Percentiles rank a stretch among this genome's conserved stretches.
Evolutionary conservation across 495 filamentous ascomycete species (phyloP).

Genomic region (Aspergillus wentii): DNA sequence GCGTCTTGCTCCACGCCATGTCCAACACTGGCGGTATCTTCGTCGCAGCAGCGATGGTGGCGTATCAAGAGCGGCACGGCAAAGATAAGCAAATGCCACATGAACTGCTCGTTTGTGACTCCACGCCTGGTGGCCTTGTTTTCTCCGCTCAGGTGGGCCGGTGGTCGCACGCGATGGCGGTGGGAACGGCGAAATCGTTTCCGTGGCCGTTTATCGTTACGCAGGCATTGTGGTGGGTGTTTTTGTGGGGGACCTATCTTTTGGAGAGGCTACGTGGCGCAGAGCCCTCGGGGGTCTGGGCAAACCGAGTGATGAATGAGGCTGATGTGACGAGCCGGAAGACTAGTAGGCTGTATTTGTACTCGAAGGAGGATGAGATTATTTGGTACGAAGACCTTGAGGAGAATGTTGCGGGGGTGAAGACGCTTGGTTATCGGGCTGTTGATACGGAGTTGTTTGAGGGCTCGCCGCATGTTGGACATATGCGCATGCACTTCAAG

Average conservation of each 20-base stretch:
- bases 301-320: too few relatives aligned
- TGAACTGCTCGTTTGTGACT: too few relatives aligned
- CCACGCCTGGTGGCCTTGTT: too few relatives aligned
- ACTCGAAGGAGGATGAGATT: constrained; percentile 51
- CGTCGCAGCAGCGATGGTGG: too few relatives aligned
- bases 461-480: constrained; percentile 49
- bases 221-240: constrained; percentile 36
- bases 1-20: too few relatives aligned
- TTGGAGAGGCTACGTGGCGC: too few relatives aligned
- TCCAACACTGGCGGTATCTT: too few relatives aligned
- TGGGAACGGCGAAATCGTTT: constrained; percentile 41
- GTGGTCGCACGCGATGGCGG: constrained; percentile 48
- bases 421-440: constrained; percentile 34
- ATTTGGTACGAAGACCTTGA: constrained; percentile 51
- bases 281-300: too few relatives aligned
- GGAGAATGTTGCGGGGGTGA: constrained; percentile 39
- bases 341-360: constrained; percentile 38
- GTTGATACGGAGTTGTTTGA: constrained; percentile 45
- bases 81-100: too few relatives aligned
- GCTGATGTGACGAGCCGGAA: too few relatives aligned
- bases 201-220: constrained; percentile 47
- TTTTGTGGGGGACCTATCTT: constrained; percentile 16
- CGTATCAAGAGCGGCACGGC: too few relatives aligned
- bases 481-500: constrained; percentile 47
- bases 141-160: constrained; percentile 39